phyloP scores from a whole-genome alignment of 1,139 yeast genomes.

The Suhomyces panamericanus region DNA sequence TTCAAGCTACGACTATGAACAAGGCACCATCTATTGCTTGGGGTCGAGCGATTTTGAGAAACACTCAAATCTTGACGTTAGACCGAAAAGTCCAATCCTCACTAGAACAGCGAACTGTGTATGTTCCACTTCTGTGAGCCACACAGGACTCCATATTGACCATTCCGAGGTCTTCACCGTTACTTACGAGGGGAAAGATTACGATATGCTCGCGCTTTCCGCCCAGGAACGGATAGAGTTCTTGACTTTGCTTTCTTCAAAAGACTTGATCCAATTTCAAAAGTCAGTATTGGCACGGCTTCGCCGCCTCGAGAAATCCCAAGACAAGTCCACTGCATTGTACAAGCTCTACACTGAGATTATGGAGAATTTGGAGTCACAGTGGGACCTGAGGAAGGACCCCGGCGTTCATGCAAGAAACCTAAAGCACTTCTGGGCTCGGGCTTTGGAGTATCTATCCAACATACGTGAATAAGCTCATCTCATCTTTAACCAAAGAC shows the following conservation, averaged over 20 bases:
- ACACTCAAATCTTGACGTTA: too few species aligned
- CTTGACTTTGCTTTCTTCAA: background rate
- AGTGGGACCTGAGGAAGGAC: slow-evolving; percentile 1
- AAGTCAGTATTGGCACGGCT: background rate
- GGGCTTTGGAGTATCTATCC: background rate
- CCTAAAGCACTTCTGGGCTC: background rate
- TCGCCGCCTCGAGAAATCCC: background rate
- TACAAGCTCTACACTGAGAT: background rate
- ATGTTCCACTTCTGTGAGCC: background rate
- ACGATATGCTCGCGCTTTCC: background rate
- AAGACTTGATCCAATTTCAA: slow-evolving; percentile 2
- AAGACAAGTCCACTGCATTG: background rate
- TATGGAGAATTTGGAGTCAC: slow-evolving; percentile 1
- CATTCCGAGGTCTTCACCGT: background rate
- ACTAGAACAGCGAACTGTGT: background rate
- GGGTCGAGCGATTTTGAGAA: background rate
- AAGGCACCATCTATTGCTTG: background rate
- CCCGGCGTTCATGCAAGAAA: background rate
- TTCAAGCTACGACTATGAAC: background rate
- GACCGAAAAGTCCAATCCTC: background rate
- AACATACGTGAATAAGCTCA: too few species aligned
- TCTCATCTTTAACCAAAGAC: too few species aligned
- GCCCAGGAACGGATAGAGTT: background rate
- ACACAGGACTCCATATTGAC: background rate
- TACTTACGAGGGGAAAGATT: background rate